These are phyloP conservation scores for Aureobasidium musti DNA, from an alignment of 2,329 filamentous ascomycete species.

Conservation along the genomic window DNA sequence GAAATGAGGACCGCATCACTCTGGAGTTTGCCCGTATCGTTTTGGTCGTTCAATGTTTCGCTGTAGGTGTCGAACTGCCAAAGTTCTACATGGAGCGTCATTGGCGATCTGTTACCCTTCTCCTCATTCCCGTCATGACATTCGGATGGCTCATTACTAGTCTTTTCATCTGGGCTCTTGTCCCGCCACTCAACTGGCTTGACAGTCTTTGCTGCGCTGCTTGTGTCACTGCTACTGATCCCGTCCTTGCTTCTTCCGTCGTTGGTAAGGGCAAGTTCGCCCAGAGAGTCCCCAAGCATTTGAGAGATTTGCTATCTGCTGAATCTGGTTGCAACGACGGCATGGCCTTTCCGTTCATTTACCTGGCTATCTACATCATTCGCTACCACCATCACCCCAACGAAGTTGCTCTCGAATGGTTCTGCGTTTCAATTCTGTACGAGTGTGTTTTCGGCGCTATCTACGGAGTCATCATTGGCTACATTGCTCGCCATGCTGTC, in stretches of 20 bases:
- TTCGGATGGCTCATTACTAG: constrained; percentile 93
- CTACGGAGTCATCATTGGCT: constrained; percentile 85
- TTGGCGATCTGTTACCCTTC: constrained; percentile 86
- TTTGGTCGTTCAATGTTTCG: constrained; percentile 88
- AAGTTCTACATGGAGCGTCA: constrained; percentile 97
- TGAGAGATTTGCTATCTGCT: constrained; percentile 90
- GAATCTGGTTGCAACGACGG: constrained; percentile 99
- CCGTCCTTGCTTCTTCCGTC: constrained; percentile 93
- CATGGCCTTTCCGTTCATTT: constrained; percentile 99
- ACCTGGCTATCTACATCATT: constrained; percentile 86
- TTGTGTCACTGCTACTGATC: constrained; percentile 96
- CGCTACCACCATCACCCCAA: constrained; percentile 70
- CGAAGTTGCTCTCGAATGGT: constrained; percentile 78
- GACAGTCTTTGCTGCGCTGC: constrained; percentile 85
- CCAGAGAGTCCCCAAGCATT: constrained; percentile 94
- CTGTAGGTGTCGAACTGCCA: constrained; percentile 85
- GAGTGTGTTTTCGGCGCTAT: constrained; percentile 92
- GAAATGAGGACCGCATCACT: constrained; percentile 81
- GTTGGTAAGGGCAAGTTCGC: constrained; percentile 99
- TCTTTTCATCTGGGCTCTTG: constrained; percentile 91
- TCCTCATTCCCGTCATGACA: constrained; percentile 95
- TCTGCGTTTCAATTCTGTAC: constrained; percentile 87
- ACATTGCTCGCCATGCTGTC: constrained; percentile 87
- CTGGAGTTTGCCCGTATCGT: constrained; percentile 88
- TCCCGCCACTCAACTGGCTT: constrained; percentile 75